Base-by-base conservation (phyloP, 208 protist species). In the Leishmania amazonensis region DNA sequence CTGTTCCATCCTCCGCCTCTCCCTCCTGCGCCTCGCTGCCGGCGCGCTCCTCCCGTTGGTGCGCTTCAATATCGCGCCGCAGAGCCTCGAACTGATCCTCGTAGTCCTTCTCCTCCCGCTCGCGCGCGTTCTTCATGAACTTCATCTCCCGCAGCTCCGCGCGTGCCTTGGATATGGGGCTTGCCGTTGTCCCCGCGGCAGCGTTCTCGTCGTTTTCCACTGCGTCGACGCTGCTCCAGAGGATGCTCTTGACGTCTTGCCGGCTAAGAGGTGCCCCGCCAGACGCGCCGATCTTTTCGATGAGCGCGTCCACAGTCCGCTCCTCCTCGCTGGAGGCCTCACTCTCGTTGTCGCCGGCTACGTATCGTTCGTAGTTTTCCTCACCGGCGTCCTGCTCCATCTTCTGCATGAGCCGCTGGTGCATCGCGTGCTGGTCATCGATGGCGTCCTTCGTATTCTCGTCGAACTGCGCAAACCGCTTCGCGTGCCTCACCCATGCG, bases 401-500 rank as follows among this genome's bases (percentile, higher is more conserved):
- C 77, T 96, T 96, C 78, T 90, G 86, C 94, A 97, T 98, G 31
- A 98, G 90, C n/a, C 84, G 68, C 83, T 97, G 93, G 79, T 97
- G 95, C n/a, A 92, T 72, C 70, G 87, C 53, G 58, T 94, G 85
- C 88, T 98, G 96, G 68, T 98, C 92, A 60, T 97, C 86, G 65
- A 98, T 87, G n/a, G 96, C 95, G 54, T 97, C 95, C 83, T 97
- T 96, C 2, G 94, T 91, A 51, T 87, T 88, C 2, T 74, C 87
- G 79, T 97, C 93, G 72, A 94, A 94, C 51, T 96, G 74, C 9
- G 90, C 92, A 81, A 97, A 96, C 0, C 90, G 90, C 87, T 97
- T 98, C 31, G 93, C 94, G 77, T 97, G 96, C 81, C 94, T 94
- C 53, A 98, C 93, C 94, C 94, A 98, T 17, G 93, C 89, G 67